Percentiles rank a stretch among this genome's conserved stretches.
Conservation (phyloP, 2,329 filamentous ascomycete species). For the Penicillium vulpinum region DNA sequence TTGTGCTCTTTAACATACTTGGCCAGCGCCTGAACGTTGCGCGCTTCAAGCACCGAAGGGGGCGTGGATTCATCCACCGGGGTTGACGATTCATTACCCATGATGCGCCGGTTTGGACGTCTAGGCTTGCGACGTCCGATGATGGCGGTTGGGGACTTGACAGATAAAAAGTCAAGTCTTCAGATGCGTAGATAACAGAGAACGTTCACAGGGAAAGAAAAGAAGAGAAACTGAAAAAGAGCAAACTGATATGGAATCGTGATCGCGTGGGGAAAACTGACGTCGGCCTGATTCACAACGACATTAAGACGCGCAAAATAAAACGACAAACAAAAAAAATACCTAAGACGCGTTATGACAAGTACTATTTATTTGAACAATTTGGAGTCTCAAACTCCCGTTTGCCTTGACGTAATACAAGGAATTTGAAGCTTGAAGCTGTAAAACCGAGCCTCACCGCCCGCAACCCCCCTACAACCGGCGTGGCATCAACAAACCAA, state of each 20-base stretch:
- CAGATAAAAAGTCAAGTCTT: neutral
- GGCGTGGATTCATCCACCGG: slow-evolving; percentile 63
- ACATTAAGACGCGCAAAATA: neutral
- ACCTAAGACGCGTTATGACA: neutral
- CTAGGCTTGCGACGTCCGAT: slow-evolving; percentile 26
- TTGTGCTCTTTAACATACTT: slow-evolving; percentile 71
- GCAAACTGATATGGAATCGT: slow-evolving; percentile 3
- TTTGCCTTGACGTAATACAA: neutral
- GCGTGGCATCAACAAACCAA: slow-evolving; percentile 19
- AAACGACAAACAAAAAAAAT: neutral
- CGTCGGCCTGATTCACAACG: slow-evolving; percentile 11
- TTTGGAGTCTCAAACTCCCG: neutral
- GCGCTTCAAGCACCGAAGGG: slow-evolving; percentile 65
- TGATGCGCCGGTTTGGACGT: slow-evolving; percentile 43
- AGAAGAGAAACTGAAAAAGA: neutral
- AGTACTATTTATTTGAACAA: neutral
- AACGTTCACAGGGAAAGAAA: neutral
- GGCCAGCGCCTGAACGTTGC: slow-evolving; percentile 74
- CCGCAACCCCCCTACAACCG: slow-evolving; percentile 6
- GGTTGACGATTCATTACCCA: slow-evolving; percentile 83
- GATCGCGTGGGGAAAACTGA: slow-evolving; percentile 16
- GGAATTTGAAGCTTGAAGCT: neutral
- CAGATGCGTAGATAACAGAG: neutral
- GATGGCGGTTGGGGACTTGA: slow-evolving; percentile 4
- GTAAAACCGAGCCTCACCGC: slow-evolving; percentile 15